phyloP scores from a whole-genome alignment of 805 yeast genomes.

The Ogataea allantospora region DNA sequence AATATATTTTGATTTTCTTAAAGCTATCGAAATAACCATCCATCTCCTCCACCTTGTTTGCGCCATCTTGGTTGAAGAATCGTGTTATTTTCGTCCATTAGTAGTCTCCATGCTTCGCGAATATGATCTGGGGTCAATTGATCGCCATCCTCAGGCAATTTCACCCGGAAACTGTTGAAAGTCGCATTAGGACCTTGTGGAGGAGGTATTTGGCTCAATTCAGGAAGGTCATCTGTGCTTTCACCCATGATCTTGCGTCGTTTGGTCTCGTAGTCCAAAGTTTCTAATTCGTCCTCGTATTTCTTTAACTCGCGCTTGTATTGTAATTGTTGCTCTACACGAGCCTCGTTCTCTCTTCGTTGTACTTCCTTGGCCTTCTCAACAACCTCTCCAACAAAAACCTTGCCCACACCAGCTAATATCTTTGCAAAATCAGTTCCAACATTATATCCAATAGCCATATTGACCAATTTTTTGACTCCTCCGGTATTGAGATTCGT shows the following conservation, averaged over 20 bases:
- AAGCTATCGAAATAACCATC: slow-evolving; percentile 58
- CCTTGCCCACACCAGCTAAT: slow-evolving; percentile 82
- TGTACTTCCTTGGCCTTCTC: slow-evolving; percentile 78
- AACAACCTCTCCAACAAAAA: slow-evolving; percentile 85
- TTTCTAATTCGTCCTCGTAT: slow-evolving; percentile 21
- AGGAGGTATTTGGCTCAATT: slow-evolving; percentile 31
- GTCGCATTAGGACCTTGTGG: slow-evolving; percentile 14
- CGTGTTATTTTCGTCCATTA: slow-evolving; percentile 62
- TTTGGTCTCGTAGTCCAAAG: slow-evolving; percentile 32
- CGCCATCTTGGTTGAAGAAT: slow-evolving; percentile 66
- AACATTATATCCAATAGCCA: slow-evolving; percentile 75
- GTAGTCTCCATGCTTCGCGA: slow-evolving; percentile 84
- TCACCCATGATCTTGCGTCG: slow-evolving; percentile 42
- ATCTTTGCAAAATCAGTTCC: slow-evolving; percentile 78
- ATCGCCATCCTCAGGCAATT: slow-evolving; percentile 34
- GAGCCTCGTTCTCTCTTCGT: slow-evolving; percentile 47
- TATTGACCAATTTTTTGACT: slow-evolving; percentile 75
- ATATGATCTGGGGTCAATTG: slow-evolving; percentile 84
- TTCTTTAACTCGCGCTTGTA: slow-evolving; percentile 39
- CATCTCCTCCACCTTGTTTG: slow-evolving; percentile 68
- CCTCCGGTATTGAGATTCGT: slow-evolving; percentile 71
- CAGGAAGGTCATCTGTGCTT: slow-evolving; percentile 25
- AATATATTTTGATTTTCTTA: slow-evolving; percentile 4
- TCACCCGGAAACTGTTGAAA: slow-evolving; percentile 20
- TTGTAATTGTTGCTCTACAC: slow-evolving; percentile 38